Base-by-base conservation (phyloP, 2,329 filamentous ascomycete genomes). In the Stagonosporopsis tanaceti region DNA sequence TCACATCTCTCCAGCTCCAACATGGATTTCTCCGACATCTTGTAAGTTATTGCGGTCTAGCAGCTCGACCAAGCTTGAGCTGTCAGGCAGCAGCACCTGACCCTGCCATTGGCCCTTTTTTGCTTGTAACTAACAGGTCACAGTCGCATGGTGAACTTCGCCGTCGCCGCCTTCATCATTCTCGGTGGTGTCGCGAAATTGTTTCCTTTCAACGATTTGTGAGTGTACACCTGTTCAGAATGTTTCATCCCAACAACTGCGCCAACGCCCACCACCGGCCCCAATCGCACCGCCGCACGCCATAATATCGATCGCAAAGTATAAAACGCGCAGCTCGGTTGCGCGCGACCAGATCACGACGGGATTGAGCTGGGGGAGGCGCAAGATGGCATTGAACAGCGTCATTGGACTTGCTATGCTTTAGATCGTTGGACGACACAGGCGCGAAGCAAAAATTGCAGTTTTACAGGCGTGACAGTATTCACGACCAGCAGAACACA, bases 71-170 rank as follows among this genome's bases (percentile, higher is more conserved):
- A 42, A 62, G 30, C 51, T 55, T 25, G 46, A 59, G 53, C 55
- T 61, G 56, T 61, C 60, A 62, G 65, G 67, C 60, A 64, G 62
- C 60, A 53, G 38, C 51, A 41, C 52, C 41, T 22, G 30, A 27
- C 39, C 24, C 50, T 22, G 50, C 54, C 44, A 62, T 63, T 62
- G 53, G 17, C 28, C 5, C 44, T 37, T 27, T 32, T 7, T 15
- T 34, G n/a, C 2, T 3, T 12, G 20, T 42, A 40, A 53, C 62
- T 67, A 60, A 70, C 37, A 53, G 32, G 71, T 12, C 63, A 53
- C 68, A 98, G 95, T 82, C 95, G 95, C 75, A 87, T 98, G 75
- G 91, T 96, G 77, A 99, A 99, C 85, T 84, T 99, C 78, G 91
- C 83, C 70, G 88, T 96, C 63, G 95, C 89, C 70, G 89, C 89